Base-by-base conservation (phyloP, 352 stramenopile genomes). In the Phytophthora podocarpi region DNA sequence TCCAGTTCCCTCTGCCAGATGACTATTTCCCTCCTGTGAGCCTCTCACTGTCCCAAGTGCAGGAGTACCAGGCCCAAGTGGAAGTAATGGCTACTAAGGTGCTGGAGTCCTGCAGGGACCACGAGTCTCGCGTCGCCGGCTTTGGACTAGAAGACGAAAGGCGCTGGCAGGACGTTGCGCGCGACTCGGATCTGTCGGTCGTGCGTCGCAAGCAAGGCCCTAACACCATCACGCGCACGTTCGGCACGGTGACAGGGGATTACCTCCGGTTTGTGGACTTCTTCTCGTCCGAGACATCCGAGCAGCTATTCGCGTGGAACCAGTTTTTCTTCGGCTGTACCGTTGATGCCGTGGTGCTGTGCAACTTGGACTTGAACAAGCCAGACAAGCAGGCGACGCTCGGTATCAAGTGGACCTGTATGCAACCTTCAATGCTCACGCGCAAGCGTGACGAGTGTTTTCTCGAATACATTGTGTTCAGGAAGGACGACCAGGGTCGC, bases 361-460 rank as follows among this genome's bases (percentile, higher is more conserved):
- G 75, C 54, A 93, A 81, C 34, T 60, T 95, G 47, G 60, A 88
- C 42, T 30, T 67, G 39, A 42, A 60, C 20, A 66, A 90, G 31
- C 67, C 73, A 10, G 56, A 75, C 32, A 61, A 71, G n/a, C 69
- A 85, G 43, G 59, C 66, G 24, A 85, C 81, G 41, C 71, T 95
- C 36, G 84, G 86, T 34, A 85, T 95, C 51, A 95, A 93, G 61
- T 95, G 86, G 86, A 69, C 75, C 31, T 90, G 80, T 26, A 64
- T 91, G 42, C 76, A 81, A 39, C 73, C 78, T 18, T 83, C 79
- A 18, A 28, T 80, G 48, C 72, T 92, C 48, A 74, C 71, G 10
- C 74, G 74, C 30, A 91, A 90, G 65, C 72, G 81, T 21, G 81
- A 95, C 69, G 76, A 88, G 46, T 87, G 78, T 49, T 91, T 84